Evolutionary conservation across 345 rosid genomes (phyloP).

Genomic region (Citrus maxima): DNA sequence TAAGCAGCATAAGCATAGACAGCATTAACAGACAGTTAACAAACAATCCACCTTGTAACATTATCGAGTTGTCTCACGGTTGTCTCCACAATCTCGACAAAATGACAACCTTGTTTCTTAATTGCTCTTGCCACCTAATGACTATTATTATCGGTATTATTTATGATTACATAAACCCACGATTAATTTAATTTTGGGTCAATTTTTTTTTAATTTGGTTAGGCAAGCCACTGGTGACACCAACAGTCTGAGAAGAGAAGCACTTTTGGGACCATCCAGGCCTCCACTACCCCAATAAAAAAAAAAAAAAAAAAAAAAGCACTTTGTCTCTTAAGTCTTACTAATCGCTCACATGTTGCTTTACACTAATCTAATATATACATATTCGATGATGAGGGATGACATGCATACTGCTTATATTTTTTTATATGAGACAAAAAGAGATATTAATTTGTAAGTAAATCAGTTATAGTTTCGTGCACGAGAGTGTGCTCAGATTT

Average conservation of each 20-base stretch:
- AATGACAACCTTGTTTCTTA: conserved; percentile 15
- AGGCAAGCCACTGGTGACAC: conserved; percentile 6
- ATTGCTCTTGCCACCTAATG: conserved; percentile 20
- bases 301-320: no score
- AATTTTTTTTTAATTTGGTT: not conserved
- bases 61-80: conserved; percentile 14
- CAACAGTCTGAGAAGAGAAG: not conserved
- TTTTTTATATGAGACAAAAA: not conserved
- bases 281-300: not conserved
- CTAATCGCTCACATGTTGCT: not conserved
- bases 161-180: not conserved
- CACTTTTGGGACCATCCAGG: not conserved
- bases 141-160: not conserved
- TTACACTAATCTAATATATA: not conserved
- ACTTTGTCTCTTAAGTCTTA: not conserved
- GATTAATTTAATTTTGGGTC: not conserved
- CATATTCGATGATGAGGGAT: not conserved
- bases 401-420: not conserved
- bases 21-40: not conserved
- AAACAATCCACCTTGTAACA: conserved; percentile 17
- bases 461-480: not conserved
- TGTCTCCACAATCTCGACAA: conserved; percentile 23
- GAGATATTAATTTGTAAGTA: not conserved
- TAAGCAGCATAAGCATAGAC: not conserved
- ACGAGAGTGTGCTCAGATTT: no score